A percentile compares a stretch with the other conserved stretches of the same genome.
These are phyloP conservation scores for Alternaria arborescens DNA, from an alignment of 2,329 filamentous ascomycete genomes.

Conservation along the genomic window DNA sequence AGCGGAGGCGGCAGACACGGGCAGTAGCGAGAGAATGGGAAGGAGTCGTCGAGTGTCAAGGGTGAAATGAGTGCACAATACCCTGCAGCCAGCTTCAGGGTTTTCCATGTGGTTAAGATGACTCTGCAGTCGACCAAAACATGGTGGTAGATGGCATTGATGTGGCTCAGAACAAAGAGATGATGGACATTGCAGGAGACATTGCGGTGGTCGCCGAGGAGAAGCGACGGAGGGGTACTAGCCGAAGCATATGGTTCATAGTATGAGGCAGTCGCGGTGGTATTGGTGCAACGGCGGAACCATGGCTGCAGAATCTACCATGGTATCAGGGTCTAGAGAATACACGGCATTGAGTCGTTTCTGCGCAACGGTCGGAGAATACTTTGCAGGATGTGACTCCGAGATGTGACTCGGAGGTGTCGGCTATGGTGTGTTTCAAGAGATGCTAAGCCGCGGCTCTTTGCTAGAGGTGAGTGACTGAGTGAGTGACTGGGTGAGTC, in stretches of 20 bases:
- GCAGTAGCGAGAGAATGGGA: slow-evolving; percentile 23
- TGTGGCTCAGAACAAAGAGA: background rate
- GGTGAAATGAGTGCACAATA: slow-evolving; percentile 16
- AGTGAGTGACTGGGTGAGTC: background rate
- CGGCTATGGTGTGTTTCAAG: slow-evolving; percentile 31
- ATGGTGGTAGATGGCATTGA: background rate
- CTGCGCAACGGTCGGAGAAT: slow-evolving; percentile 9
- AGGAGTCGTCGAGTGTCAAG: background rate
- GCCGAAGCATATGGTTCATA: background rate
- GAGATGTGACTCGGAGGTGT: background rate
- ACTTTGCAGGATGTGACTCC: background rate
- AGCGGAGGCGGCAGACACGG: slow-evolving; percentile 9
- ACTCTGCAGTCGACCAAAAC: background rate
- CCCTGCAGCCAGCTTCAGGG: background rate
- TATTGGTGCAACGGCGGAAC: background rate
- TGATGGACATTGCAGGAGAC: background rate
- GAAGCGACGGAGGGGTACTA: background rate
- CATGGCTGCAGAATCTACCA: background rate
- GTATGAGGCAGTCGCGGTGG: background rate
- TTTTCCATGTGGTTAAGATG: background rate
- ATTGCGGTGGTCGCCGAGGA: background rate
- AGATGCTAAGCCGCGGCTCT: slow-evolving; percentile 15
- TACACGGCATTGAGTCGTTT: background rate
- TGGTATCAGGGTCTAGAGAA: background rate
- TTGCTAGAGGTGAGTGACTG: slow-evolving; percentile 10